Conservation (phyloP, 306 rosid genomes). For the Prunus kanzakura region DNA sequence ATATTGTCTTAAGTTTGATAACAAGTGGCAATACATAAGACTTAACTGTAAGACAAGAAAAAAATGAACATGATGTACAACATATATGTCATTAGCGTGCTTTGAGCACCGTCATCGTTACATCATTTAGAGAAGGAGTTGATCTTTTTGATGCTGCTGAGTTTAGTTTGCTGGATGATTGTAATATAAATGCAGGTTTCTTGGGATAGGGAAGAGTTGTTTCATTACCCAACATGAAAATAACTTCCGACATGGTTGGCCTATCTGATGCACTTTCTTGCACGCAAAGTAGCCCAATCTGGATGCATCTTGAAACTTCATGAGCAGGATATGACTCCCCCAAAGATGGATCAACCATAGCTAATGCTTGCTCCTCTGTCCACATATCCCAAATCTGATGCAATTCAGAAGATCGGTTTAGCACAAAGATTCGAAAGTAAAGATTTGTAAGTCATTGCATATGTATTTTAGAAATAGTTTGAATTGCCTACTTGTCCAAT, state of each 20-base stretch:
- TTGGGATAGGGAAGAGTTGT: slow-evolving; percentile 48
- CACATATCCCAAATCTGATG: slow-evolving; percentile 46
- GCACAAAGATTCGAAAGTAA: not conserved
- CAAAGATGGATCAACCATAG: slow-evolving; percentile 33
- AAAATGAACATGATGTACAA: not conserved
- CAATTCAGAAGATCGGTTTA: not conserved
- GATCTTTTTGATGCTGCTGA: not conserved
- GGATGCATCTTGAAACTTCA: slow-evolving; percentile 53
- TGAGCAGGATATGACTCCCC: slow-evolving; percentile 10
- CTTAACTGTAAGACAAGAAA: not conserved
- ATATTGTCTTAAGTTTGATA: not conserved
- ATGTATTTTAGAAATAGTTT: not conserved
- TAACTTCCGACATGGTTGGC: slow-evolving; percentile 55
- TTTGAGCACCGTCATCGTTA: slow-evolving; percentile 10
- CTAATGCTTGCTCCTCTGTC: slow-evolving; percentile 31
- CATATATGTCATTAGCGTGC: not conserved
- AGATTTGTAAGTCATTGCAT: not conserved
- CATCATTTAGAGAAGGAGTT: slow-evolving; percentile 29
- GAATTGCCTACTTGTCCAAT: slow-evolving; percentile 46
- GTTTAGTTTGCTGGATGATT: not conserved
- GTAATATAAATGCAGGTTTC: slow-evolving; percentile 48
- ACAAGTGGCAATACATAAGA: not conserved
- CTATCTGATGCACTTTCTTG: slow-evolving; percentile 52
- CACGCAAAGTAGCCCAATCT: slow-evolving; percentile 56
- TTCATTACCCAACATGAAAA: slow-evolving; percentile 52